Evolutionary conservation across 2,329 filamentous ascomycete genomes (phyloP), one percentile per base, ranked within the genome.

Genomic region (Talaromyces sp.): DNA sequence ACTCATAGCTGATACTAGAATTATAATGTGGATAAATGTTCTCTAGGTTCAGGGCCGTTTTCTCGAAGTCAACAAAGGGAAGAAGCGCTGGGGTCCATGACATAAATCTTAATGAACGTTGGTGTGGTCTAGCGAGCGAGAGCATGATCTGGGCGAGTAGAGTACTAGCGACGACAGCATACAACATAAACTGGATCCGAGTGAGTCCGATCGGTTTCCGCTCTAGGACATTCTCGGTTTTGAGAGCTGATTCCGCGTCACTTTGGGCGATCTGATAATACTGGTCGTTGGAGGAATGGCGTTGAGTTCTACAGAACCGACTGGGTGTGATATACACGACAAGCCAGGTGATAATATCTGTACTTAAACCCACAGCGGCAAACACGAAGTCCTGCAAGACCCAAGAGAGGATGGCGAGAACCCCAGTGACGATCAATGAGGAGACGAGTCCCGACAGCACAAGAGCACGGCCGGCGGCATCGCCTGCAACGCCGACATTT

Each of bases 371-470:
- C 1, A 35, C 47, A 9, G 22, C 47, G 19, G 49, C 49, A 13
- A 62, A 62, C 35, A 62, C 3, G 9, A 62, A 3, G 49, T 62
- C 39, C 19, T 62, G 60, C 19, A 62, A 54, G 35, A 37, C 33
- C 49, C 60, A 62, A 33, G 75, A 70, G 1, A 69, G 57, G 1
- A 69, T 66, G 13, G 74, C 27, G 8, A 76, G 63, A 11, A 77
- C 66, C 2, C 65, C 69, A 31, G 73, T 73, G 11, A 74, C 72
- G 35, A 76, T 70, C 3, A 76, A 49, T 41, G 76, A 75, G 9
- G 75, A 74, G 4, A 74, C 73, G 61, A 77, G 65, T 0, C 75
- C 75, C 8, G 74, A 67, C 0, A 77, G 66, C 3, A 75, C 76
- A 9, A 72, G 69, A 41, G 76, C 70, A 27, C 74, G 73, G 8